Percentiles rank a stretch among this genome's conserved stretches.
Evolutionary conservation across 192 early-diverging fungal species (phyloP).

Genomic region (Mortierella antarctica): DNA sequence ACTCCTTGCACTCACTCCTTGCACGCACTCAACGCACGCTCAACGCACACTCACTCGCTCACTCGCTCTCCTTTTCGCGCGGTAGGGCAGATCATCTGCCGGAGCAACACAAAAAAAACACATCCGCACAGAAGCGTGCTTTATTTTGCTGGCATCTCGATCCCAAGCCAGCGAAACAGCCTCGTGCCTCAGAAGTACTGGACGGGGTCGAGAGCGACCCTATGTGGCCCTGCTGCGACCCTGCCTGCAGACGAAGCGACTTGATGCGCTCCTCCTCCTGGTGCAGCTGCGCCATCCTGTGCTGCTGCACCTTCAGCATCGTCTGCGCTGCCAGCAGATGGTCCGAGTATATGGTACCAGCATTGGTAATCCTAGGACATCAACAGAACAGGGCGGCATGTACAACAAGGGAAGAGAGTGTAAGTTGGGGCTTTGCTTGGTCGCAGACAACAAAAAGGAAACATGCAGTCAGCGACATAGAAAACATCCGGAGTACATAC

Average conservation of each 20-base stretch:
- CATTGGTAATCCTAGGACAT: slow-evolving; percentile 29
- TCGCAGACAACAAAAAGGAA: neutral
- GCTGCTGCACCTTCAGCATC: slow-evolving; percentile 49
- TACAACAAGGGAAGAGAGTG: neutral
- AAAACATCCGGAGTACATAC: slow-evolving; percentile 6
- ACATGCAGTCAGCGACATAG: neutral
- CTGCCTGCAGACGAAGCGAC: slow-evolving; percentile 27
- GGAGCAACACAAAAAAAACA: too few species aligned
- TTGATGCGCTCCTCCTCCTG: slow-evolving; percentile 44
- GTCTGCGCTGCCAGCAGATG: slow-evolving; percentile 42
- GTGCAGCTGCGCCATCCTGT: slow-evolving; percentile 40
- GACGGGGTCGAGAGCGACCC: slow-evolving; percentile 21
- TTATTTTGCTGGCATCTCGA: neutral
- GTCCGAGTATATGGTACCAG: slow-evolving; percentile 44
- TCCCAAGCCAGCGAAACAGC: too few species aligned
- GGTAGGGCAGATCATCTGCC: too few species aligned
- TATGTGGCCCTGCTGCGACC: slow-evolving; percentile 16
- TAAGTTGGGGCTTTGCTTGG: neutral
- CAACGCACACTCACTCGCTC: too few species aligned
- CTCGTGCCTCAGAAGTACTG: slow-evolving; percentile 21
- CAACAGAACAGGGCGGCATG: neutral
- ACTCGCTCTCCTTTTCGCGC: too few species aligned
- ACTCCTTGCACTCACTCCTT: too few species aligned
- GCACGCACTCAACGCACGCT: too few species aligned
- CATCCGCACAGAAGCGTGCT: too few species aligned